phyloP scores from a whole-genome alignment of 176 grass and related monocot species.

The Ampelocalamus luodianensis region DNA sequence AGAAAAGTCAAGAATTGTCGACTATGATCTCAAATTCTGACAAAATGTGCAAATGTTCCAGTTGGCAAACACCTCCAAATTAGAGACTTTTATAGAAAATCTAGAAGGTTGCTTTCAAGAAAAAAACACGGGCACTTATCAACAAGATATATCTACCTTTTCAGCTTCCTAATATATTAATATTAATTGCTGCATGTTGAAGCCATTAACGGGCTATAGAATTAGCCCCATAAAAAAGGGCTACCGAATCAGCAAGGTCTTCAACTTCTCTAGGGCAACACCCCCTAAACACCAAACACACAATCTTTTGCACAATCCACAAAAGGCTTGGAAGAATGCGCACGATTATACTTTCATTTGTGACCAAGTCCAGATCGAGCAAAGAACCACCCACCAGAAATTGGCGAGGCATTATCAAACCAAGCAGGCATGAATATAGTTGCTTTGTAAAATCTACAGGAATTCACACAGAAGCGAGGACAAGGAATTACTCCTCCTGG shows the following conservation, averaged over 20 bases:
- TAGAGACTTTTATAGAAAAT: background rate
- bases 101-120: background rate
- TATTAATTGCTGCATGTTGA: background rate
- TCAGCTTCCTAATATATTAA: background rate
- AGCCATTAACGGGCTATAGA: background rate
- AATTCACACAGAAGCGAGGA: background rate
- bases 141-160: background rate
- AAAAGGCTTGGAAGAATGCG: no score
- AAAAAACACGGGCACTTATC: background rate
- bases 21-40: background rate
- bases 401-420: background rate
- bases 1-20: background rate
- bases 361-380: background rate
- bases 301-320: background rate
- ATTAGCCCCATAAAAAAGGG: no score
- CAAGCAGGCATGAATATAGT: background rate
- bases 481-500: background rate
- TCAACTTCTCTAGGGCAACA: background rate
- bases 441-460: slow-evolving; percentile 10
- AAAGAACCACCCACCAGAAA: background rate
- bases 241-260: background rate
- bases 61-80: background rate
- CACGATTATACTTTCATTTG: no score
- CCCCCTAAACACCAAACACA: background rate
- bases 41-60: background rate